Evolutionary conservation across 2,329 filamentous ascomycete genomes (phyloP), one percentile per base, ranked within the genome.

Genomic region (Ophiostoma ips): DNA sequence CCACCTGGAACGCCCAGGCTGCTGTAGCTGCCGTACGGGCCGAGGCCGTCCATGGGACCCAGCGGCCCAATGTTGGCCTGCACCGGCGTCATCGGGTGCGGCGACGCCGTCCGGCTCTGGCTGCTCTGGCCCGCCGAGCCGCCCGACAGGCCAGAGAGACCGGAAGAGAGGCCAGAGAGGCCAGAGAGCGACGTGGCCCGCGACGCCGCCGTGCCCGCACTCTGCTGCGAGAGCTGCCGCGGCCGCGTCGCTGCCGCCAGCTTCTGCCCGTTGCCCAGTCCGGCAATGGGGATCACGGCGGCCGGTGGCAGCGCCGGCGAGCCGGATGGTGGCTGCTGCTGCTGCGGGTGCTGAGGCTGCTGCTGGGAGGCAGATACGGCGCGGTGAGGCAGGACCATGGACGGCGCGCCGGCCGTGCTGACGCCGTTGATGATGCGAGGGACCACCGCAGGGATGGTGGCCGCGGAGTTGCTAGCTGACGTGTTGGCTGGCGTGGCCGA

Each of bases 181-280:
- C 68, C 69, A 55, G 83, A 74, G 61, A 84, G 77, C 1, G 85
- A 81, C 3, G 80, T 76, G 12, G 58, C 50, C 54, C 83, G 79
- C 79, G 24, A 81, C 83, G 62, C 37, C 71, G 60, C 81, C 78
- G 10, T 71, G 60, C 81, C 78, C 10, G 79, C 79, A 21, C 82
- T 84, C 62, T 92, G 87, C 55, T 94, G 87, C 9, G 87, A 92
- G 44, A 78, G 68, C 53, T 89, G 85, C 50, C 87, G 81, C 35
- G 81, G 85, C 50, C 87, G 81, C 35, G 81, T 76, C 18, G 49
- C 34, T 46, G 49, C 18, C n/a, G 43, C 15, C 38, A 46, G 43
- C 33, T 46, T 35, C 13, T 36, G 44, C 19, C 38, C 38, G 13
- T n/a, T n/a, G n/a, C n/a, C 38, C 38, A n/a, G 28, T 28, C 10